Base-by-base conservation (phyloP, 805 yeast genomes). In the Sporopachydermia quercuum region DNA sequence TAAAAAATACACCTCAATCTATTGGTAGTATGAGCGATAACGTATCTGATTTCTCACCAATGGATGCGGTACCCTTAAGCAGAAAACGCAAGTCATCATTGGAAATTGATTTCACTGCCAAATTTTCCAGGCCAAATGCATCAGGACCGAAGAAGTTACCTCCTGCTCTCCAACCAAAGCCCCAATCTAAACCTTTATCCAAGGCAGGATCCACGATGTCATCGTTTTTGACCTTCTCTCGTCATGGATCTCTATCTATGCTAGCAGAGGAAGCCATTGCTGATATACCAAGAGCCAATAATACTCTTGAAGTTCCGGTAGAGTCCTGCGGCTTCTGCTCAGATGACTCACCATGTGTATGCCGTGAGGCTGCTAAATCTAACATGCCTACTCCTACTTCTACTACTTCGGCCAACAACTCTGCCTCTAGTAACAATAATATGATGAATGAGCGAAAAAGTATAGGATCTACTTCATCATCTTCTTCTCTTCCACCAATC, bases 321-420 rank as follows among this genome's bases (percentile, higher is more conserved):
- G 93, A 82, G 47, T 74, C 80, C 43, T 89, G 97, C 58, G 97
- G 97, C 0, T 87, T 89, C 57, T 89, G 97, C 53, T 74, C 94
- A 0, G 94, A 83, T 48, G 91, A 77, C 48, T 77, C 94, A 0
- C 87, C 94, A 2, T 89, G 97, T 59, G 81, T 89, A 2, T 89
- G 96, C 55, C 73, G 89, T 18, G 96, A 85, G 48, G 81, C 74
- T 14, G 72, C 70, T 5, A 59, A 59, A 35, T 46, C 52, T n/a
- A n/a, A n/a, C n/a, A n/a, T n/a, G n/a, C n/a, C n/a, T n/a, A n/a
- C n/a, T n/a, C n/a, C n/a, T n/a, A n/a, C n/a, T n/a, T n/a, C n/a
- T n/a, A n/a, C n/a, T n/a, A n/a, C n/a, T n/a, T n/a, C n/a, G n/a
- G n/a, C n/a, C n/a, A n/a, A n/a, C n/a, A n/a, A n/a, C n/a, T n/a